Evolutionary conservation across 495 filamentous ascomycete species (phyloP).

Genomic region (Glarea lozoyensis): DNA sequence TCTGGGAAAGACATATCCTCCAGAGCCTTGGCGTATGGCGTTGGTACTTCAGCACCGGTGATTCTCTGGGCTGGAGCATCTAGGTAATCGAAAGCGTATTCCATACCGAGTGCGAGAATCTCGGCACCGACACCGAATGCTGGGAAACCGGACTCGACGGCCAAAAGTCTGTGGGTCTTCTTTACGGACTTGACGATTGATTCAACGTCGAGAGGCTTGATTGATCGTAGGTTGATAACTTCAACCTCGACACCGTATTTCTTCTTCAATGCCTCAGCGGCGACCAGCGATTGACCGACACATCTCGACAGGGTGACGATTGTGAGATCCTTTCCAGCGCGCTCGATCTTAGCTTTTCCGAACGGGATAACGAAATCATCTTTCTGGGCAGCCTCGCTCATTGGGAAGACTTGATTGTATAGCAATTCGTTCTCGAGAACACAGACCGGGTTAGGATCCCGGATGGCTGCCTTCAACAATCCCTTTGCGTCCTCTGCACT

Average conservation of each 20-base stretch:
- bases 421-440: conserved; percentile 97
- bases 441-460: conserved; percentile 93
- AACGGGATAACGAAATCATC: conserved; percentile 93
- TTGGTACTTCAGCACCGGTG: conserved; percentile 93
- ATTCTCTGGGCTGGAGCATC: conserved; percentile 87
- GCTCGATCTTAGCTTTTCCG: conserved; percentile 98
- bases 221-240: conserved; percentile 93
- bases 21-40: conserved; percentile 79
- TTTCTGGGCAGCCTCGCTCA: conserved; percentile 91
- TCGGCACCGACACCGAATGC: conserved; percentile 86
- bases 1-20: conserved; percentile 91
- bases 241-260: conserved; percentile 94
- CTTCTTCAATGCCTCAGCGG: conserved; percentile 82
- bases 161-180: conserved; percentile 91
- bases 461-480: conserved; percentile 92
- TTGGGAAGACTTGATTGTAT: conserved; percentile 88
- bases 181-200: conserved; percentile 92
- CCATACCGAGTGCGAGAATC: conserved; percentile 88
- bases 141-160: conserved; percentile 92
- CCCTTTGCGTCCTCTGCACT: conserved; percentile 98
- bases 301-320: conserved; percentile 90
- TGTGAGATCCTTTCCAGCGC: conserved; percentile 88
- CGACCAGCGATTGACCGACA: conserved; percentile 84
- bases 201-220: conserved; percentile 95
- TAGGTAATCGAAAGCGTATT: conserved; percentile 97